Conservation (phyloP, 306 rosid species). For the Leucaena leucocephala region DNA sequence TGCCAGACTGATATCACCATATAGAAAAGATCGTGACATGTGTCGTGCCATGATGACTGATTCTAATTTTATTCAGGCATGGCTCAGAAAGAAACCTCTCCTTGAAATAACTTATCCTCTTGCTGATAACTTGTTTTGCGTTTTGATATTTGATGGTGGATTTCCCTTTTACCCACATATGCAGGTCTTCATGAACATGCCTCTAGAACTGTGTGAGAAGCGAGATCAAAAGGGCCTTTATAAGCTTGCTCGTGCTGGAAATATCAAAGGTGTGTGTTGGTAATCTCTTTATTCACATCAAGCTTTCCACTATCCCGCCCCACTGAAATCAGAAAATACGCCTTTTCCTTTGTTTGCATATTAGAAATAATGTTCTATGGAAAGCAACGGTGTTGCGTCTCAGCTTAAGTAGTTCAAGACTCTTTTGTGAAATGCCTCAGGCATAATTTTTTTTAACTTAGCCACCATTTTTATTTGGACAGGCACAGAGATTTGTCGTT, state of each 20-base stretch:
- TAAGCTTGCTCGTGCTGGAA: slow-evolving; percentile 89
- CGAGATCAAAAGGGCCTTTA: slow-evolving; percentile 91
- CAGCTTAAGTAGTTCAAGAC: too few species aligned
- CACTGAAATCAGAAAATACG: neutral
- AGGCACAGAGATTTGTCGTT: too few species aligned
- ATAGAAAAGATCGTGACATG: slow-evolving; percentile 65
- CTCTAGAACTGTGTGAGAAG: slow-evolving; percentile 72
- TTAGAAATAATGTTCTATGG: too few species aligned
- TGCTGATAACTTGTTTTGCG: slow-evolving; percentile 20
- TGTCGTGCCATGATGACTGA: slow-evolving; percentile 77
- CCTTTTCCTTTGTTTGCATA: too few species aligned
- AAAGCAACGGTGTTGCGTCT: too few species aligned
- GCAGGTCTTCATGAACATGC: slow-evolving; percentile 90
- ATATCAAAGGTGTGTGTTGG: slow-evolving; percentile 67
- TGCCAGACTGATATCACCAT: slow-evolving; percentile 87
- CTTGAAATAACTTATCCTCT: neutral
- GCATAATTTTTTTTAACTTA: too few species aligned
- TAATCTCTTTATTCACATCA: slow-evolving; percentile 15
- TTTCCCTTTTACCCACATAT: neutral
- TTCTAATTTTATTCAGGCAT: slow-evolving; percentile 73
- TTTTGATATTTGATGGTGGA: slow-evolving; percentile 35
- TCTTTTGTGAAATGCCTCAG: too few species aligned
- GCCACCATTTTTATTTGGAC: too few species aligned
- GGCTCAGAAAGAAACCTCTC: slow-evolving; percentile 24
- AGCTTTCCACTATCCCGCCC: slow-evolving; percentile 3